Evolutionary conservation across 2,329 filamentous ascomycete genomes (phyloP).

Genomic region (Botrytis cinerea): DNA sequence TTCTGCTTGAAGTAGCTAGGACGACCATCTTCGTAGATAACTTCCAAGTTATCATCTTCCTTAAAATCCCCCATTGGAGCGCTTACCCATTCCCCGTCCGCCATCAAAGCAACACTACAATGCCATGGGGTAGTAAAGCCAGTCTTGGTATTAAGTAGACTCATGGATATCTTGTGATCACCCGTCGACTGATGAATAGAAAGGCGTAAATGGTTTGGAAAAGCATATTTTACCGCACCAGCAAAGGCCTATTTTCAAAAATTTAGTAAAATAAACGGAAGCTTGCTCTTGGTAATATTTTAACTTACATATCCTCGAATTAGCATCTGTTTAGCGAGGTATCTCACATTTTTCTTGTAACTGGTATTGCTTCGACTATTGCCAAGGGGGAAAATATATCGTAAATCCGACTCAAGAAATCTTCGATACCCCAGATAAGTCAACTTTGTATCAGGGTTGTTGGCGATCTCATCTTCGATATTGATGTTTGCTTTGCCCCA

Average conservation of each 20-base stretch:
- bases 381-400: neutral
- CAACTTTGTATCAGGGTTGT: neutral
- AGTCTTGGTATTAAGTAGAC: neutral
- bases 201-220: neutral
- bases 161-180: neutral
- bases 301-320: neutral
- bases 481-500: neutral
- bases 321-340: neutral
- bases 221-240: neutral
- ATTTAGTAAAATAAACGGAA: neutral
- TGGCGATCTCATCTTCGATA: neutral
- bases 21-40: neutral
- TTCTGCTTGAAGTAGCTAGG: neutral
- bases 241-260: neutral
- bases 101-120: neutral
- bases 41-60: neutral
- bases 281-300: accelerated
- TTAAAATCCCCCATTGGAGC: neutral
- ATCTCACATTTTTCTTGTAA: neutral
- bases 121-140: neutral
- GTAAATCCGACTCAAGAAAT: neutral
- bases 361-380: neutral
- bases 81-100: neutral
- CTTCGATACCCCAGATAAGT: neutral
- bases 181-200: neutral